Base-by-base conservation (phyloP, 148 eudicot genomes). In the Tetragonia tetragonoides region DNA sequence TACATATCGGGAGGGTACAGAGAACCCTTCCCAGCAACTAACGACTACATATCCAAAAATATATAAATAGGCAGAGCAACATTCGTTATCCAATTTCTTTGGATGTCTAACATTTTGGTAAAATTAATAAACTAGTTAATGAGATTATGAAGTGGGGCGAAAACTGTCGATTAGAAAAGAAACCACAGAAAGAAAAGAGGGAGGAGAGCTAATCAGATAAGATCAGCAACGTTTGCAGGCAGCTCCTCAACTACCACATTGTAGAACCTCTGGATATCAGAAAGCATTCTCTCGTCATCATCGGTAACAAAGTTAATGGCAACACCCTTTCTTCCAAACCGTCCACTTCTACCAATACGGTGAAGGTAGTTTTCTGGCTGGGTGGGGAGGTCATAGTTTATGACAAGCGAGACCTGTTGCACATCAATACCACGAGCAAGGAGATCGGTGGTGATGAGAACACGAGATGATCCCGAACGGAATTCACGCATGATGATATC, bases 391-490 rank as follows among this genome's bases (percentile, higher is more conserved):
- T 87, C 89, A 69, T 74, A 87, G 65, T 87, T 87, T 7, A 87
- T 87, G 54, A 87, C 89, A 51, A 87, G 86, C 0, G 89, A 87
- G 12, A 87, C 87, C 57, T 87, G 87, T 74, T 84, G 89, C 23
- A 87, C 89, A 73, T 87, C 89, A 5, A 84, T 84, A 64, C 89
- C 89, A 82, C 87, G 85, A 14, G 89, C 87, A 78, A 87, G 38
- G 1, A 87, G 84, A 53, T 84, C 89, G 5, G 87, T 87, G 6
- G 89, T 84, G 64, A 87, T 87, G n/a, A 87, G 85, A 18, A 87
- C 89, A 21, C 89, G 85, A 16, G 89, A 87, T 0, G 87, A 84
- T 4, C 89, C 89, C 3, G 85, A 82, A 0, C 85, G 82, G 64
- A 87, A 87, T 63, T 87, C 89, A 37, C 83, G 80, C 89, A 87